Base-by-base conservation (phyloP, 2,329 filamentous ascomycete species). In the Rhynchosporium agropyri region DNA sequence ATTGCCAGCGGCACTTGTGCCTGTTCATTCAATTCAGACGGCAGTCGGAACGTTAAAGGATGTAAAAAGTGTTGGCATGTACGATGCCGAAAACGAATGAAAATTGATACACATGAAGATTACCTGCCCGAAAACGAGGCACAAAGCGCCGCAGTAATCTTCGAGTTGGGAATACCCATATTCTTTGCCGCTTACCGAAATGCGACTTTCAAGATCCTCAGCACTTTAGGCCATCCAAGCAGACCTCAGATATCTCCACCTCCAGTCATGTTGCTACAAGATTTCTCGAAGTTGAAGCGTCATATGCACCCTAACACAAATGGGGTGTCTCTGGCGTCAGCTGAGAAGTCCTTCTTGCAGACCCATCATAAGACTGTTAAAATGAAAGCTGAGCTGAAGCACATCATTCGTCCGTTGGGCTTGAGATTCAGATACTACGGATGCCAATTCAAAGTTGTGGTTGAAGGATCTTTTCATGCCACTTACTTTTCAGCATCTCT, bases 1-100 rank as follows among this genome's bases (percentile, higher is more conserved):
- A 77, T 79, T 4, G 61, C 70, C 0, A 59, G 67, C 15, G 70
- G 65, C 8, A 67, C 66, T 2, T 81, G 79, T 56, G 49, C 70
- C 3, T 77, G 71, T 63, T 68, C 59, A 49, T 61, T 65, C 49
- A 65, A 64, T 53, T 48, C 40, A 1, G 67, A 74, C 38, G 73
- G 76, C 12, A 60, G 68, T 10, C 74, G 76, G 46, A 71, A 77
- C 60, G 66, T 73, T 42, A 63, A 67, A 2, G 69, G 68, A 3
- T 86, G 83, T 64, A 69, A 15, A 2, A 80, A 79, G 65, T 84
- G 82, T 67, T 74, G 65, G 15, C 75, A 77, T 53, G 56, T 70
- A 29, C 72, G 75, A 12, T 36, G 69, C 38, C 74, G 77, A 0
- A n/a, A n/a, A n/a, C n/a, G n/a, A n/a, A n/a, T n/a, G n/a, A n/a